Evolutionary conservation across 2,329 filamentous ascomycete species (phyloP).

Genomic region (Aureobasidium sp.): DNA sequence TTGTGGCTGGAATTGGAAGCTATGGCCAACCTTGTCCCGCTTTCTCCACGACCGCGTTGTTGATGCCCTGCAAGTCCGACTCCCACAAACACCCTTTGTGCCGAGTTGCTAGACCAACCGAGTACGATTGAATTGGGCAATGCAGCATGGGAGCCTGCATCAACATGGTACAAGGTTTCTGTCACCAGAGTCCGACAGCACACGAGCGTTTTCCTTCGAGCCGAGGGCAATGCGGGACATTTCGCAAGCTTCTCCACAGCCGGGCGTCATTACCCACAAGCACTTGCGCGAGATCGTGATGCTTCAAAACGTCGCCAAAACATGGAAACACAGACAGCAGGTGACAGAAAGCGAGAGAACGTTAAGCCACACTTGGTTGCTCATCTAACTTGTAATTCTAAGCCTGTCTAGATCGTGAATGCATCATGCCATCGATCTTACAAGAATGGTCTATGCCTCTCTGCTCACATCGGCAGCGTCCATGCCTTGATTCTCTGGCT

Average conservation of each 20-base stretch:
- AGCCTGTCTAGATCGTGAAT: conserved; percentile 4
- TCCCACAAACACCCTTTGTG: conserved; percentile 4
- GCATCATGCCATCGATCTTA: conserved; percentile 1
- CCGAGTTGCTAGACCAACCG: not conserved
- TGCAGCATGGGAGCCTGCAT: not conserved
- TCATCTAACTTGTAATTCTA: conserved; percentile 2
- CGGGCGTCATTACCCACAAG: conserved; percentile 10
- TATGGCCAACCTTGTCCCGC: conserved; percentile 5
- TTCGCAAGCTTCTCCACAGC: conserved; percentile 4
- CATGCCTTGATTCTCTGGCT: conserved; percentile 34
- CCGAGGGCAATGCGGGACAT: not conserved
- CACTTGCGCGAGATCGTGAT: conserved; percentile 12
- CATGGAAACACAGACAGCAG: not conserved
- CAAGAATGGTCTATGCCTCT: not conserved
- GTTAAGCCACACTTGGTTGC: conserved; percentile 5
- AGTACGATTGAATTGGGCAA: not conserved
- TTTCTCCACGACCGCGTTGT: conserved; percentile 3
- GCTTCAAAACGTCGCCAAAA: not conserved
- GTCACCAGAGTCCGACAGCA: not conserved
- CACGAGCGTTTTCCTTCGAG: not conserved
- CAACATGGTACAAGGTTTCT: not conserved
- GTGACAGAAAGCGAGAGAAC: conserved; percentile 2
- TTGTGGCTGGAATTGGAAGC: conserved; percentile 8
- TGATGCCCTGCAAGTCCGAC: not conserved
- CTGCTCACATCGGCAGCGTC: not conserved